Conservation (phyloP, 2,329 filamentous ascomycete genomes). For the Exophiala bonariae region DNA sequence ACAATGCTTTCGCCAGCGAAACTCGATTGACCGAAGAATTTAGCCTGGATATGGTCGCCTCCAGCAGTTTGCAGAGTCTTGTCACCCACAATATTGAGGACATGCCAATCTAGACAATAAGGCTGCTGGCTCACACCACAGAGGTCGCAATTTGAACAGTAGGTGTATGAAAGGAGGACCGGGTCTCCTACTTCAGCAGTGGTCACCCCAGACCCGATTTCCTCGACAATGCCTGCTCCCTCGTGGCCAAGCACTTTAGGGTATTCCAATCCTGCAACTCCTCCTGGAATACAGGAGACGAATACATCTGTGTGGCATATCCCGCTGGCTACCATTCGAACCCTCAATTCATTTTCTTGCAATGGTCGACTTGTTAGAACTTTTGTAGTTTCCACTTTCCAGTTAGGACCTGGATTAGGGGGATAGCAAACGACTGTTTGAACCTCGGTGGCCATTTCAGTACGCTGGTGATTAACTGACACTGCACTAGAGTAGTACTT, state of each 20-base stretch:
- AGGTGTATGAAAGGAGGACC: conserved; percentile 50
- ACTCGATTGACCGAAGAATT: conserved; percentile 41
- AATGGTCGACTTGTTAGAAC: conserved; percentile 4
- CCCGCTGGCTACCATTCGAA: conserved; percentile 55
- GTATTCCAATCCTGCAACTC: conserved; percentile 41
- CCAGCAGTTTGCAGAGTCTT: conserved; percentile 14
- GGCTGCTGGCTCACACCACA: conserved; percentile 49
- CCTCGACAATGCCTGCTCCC: conserved; percentile 53
- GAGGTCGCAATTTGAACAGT: conserved; percentile 48
- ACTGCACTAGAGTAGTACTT: no score
- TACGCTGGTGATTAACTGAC: no score
- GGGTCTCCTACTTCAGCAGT: conserved; percentile 46
- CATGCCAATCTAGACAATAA: conserved; percentile 51
- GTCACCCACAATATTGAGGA: conserved; percentile 43
- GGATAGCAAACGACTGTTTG: conserved; percentile 11
- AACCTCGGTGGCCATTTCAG: conserved; percentile 10
- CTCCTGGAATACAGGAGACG: conserved; percentile 41
- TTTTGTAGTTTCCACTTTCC: conserved; percentile 13
- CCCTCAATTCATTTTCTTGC: conserved; percentile 46
- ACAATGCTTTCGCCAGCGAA: conserved; percentile 36
- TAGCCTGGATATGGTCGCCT: conserved; percentile 33
- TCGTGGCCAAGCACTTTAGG: conserved; percentile 56
- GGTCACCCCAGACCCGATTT: conserved; percentile 42
- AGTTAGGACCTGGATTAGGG: conserved; percentile 7
- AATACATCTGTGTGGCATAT: conserved; percentile 58